These are phyloP conservation scores for Trapa bicornis DNA, from an alignment of 345 rosid species.

Conservation along the genomic window DNA sequence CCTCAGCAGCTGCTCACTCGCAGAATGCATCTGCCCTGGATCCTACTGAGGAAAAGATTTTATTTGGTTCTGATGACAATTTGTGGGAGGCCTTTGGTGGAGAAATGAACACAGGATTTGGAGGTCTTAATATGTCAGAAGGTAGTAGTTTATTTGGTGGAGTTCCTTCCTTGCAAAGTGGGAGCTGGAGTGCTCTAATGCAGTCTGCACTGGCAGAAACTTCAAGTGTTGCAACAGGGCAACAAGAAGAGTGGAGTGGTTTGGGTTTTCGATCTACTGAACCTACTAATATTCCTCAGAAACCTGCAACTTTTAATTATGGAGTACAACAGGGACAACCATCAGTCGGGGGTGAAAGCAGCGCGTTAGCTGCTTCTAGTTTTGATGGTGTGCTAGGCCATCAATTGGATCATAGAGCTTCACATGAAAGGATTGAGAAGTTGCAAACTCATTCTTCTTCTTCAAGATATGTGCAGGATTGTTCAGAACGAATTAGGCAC, in stretches of 20 bases:
- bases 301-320: constrained; percentile 14
- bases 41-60: constrained; percentile 80
- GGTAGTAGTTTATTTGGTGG: constrained; percentile 32
- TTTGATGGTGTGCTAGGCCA: constrained; percentile 12
- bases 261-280: constrained; percentile 20
- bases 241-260: constrained; percentile 54
- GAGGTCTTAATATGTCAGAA: constrained; percentile 34
- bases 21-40: constrained; percentile 61
- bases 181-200: constrained; percentile 99
- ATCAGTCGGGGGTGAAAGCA: constrained; percentile 24
- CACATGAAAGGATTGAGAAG: constrained; percentile 30
- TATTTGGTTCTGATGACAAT: constrained; percentile 78
- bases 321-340: constrained; percentile 20
- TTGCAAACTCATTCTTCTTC: constrained; percentile 26
- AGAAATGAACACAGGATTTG: constrained; percentile 28
- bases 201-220: constrained; percentile 96
- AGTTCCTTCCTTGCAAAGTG: constrained; percentile 70
- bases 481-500: constrained; percentile 29
- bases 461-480: constrained; percentile 22
- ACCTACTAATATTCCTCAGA: constrained; percentile 19
- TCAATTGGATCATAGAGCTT: constrained; percentile 23
- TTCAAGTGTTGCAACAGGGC: constrained; percentile 36
- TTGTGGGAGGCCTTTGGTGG: constrained; percentile 73
- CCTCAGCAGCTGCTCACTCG: constrained; percentile 21
- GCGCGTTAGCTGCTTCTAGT: constrained; percentile 18